phyloP scores from a whole-genome alignment of 148 eudicot genomes.

The Euryodendron excelsum region DNA sequence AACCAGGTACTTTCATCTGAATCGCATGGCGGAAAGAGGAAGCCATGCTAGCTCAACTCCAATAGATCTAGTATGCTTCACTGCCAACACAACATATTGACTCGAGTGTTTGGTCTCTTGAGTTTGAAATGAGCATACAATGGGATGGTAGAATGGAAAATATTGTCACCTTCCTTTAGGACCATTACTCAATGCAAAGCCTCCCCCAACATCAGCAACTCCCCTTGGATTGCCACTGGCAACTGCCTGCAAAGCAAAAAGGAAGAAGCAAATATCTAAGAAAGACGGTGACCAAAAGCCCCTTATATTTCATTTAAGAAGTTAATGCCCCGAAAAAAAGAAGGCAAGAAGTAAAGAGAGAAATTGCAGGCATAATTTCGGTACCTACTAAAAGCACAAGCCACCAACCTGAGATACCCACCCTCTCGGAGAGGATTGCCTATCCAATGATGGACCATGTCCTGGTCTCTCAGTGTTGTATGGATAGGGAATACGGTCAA shows the following conservation, averaged over 20 bases:
- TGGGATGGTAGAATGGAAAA: conserved; percentile 3
- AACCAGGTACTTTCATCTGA: background rate
- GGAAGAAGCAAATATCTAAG: background rate
- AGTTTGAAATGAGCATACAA: conserved; percentile 1
- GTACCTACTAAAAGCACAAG: background rate
- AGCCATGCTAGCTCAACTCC: background rate
- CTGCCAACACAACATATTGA: background rate
- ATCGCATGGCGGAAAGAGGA: background rate
- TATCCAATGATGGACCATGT: conserved; percentile 36
- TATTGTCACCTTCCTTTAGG: conserved; percentile 31
- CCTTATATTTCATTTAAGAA: no score
- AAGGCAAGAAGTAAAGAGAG: background rate
- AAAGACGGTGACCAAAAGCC: background rate
- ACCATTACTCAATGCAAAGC: conserved; percentile 16
- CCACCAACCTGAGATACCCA: conserved; percentile 45
- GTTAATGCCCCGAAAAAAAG: no score
- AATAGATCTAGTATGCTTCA: background rate
- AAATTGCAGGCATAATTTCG: background rate
- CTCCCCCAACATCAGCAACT: conserved; percentile 35
- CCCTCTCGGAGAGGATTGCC: conserved; percentile 41
- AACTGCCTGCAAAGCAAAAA: conserved; percentile 31
- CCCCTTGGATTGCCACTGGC: conserved; percentile 33
- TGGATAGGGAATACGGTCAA: conserved; percentile 29
- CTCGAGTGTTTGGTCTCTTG: background rate
- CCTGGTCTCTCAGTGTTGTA: conserved; percentile 42